phyloP scores from a whole-genome alignment of 2,329 filamentous ascomycete species.

The Epichloe coenophiala region DNA sequence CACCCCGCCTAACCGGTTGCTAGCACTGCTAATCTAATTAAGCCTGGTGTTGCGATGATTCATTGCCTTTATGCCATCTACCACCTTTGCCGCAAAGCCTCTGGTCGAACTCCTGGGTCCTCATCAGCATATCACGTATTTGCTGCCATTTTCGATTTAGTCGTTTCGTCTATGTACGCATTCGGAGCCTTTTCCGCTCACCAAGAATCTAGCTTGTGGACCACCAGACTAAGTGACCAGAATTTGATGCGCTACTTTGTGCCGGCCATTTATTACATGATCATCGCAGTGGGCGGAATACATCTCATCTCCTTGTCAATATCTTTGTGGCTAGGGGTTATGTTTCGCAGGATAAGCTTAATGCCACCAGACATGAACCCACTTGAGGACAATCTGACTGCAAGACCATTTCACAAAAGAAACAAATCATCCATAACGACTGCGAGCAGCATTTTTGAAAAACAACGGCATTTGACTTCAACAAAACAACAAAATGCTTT shows the following conservation, averaged over 20 bases:
- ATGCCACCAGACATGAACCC: slow-evolving; percentile 95
- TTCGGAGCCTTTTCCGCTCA: slow-evolving; percentile 37
- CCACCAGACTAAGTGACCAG: slow-evolving; percentile 49
- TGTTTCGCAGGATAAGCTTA: slow-evolving; percentile 69
- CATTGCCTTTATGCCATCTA: slow-evolving; percentile 69
- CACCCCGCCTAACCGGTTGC: neutral
- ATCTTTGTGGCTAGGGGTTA: slow-evolving; percentile 60
- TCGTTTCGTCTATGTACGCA: slow-evolving; percentile 39
- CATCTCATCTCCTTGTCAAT: slow-evolving; percentile 59
- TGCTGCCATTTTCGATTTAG: slow-evolving; percentile 56
- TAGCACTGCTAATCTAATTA: neutral
- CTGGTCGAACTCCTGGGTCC: slow-evolving; percentile 60
- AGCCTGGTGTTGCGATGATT: slow-evolving; percentile 65
- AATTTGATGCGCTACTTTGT: slow-evolving; percentile 46
- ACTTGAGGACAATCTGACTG: slow-evolving; percentile 72
- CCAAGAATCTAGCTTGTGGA: slow-evolving; percentile 42
- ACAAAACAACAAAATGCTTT: slow-evolving; percentile 22
- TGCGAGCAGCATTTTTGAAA: slow-evolving; percentile 28
- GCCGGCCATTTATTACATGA: slow-evolving; percentile 53
- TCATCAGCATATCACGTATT: slow-evolving; percentile 86
- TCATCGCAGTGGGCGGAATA: slow-evolving; percentile 49
- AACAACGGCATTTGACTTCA: slow-evolving; percentile 47
- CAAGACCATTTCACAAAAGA: slow-evolving; percentile 57
- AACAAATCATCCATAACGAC: slow-evolving; percentile 48
- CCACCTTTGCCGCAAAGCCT: slow-evolving; percentile 60